Conservation (phyloP, 2,329 filamentous ascomycete genomes). For the Botrytis aclada region DNA sequence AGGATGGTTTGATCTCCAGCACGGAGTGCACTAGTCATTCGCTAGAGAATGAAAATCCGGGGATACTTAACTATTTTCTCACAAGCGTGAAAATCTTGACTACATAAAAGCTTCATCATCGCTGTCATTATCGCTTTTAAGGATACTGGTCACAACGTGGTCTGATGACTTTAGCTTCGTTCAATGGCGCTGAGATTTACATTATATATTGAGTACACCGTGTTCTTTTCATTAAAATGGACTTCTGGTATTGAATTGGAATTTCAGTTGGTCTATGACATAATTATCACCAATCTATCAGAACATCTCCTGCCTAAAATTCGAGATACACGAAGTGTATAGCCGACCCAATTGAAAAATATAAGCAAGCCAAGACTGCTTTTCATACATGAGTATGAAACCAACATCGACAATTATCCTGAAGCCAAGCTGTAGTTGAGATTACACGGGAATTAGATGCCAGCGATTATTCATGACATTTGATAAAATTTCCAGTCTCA, state of each 20-base stretch:
- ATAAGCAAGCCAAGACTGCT: not conserved
- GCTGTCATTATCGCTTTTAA: not conserved
- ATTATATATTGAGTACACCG: not conserved
- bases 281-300: accelerated
- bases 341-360: not conserved
- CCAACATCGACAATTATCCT: not conserved
- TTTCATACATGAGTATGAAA: not conserved
- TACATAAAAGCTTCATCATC: not conserved
- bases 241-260: not conserved
- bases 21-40: not conserved
- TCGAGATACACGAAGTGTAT: not conserved
- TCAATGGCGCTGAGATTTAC: not conserved
- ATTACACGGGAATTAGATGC: accelerated
- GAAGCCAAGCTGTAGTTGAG: not conserved
- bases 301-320: not conserved
- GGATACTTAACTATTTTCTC: not conserved
- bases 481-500: not conserved
- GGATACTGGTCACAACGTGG: too few species aligned
- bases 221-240: not conserved
- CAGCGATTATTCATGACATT: not conserved
- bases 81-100: accelerated
- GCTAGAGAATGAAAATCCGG: too few species aligned
- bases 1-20: accelerated
- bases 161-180: not conserved
- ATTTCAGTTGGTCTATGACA: not conserved